These are phyloP conservation scores for Porogramme epimiltina DNA, from an alignment of 1,284 basidiomycete genomes.

Conservation along the genomic window DNA sequence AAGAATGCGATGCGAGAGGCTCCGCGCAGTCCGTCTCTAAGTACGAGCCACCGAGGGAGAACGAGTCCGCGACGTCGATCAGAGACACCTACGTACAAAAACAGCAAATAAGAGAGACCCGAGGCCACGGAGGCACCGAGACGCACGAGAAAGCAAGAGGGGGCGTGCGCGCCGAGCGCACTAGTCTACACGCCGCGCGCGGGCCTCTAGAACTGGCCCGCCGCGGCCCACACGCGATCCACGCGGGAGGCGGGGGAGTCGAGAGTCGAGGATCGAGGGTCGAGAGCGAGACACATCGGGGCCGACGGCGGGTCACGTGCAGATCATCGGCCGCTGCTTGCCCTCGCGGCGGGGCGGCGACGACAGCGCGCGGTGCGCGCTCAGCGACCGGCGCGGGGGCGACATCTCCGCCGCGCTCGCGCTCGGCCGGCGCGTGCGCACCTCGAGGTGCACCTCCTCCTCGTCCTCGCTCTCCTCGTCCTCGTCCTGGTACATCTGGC, in stretches of 20 bases:
- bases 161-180: background rate
- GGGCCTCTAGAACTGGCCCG: background rate
- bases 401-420: constrained; percentile 25
- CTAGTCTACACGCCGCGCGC: background rate
- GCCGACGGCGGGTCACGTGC: too few species aligned
- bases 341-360: background rate
- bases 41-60: constrained; percentile 18
- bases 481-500: constrained; percentile 38
- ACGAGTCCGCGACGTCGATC: constrained; percentile 21
- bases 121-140: constrained; percentile 1
- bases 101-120: too few species aligned
- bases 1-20: constrained; percentile 2
- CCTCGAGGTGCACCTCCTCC: constrained; percentile 30
- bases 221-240: too few species aligned
- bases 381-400: constrained; percentile 22
- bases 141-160: background rate
- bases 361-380: constrained; percentile 13
- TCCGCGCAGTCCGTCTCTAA: constrained; percentile 23
- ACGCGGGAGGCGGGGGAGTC: too few species aligned
- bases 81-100: too few species aligned
- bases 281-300: too few species aligned
- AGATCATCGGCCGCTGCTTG: constrained; percentile 26
- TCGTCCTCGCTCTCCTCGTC: constrained; percentile 34
- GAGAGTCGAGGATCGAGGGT: too few species aligned
- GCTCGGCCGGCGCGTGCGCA: constrained; percentile 32